Conservation (phyloP, 768 basidiomycete genomes). For the Lactarius hengduanensis region DNA sequence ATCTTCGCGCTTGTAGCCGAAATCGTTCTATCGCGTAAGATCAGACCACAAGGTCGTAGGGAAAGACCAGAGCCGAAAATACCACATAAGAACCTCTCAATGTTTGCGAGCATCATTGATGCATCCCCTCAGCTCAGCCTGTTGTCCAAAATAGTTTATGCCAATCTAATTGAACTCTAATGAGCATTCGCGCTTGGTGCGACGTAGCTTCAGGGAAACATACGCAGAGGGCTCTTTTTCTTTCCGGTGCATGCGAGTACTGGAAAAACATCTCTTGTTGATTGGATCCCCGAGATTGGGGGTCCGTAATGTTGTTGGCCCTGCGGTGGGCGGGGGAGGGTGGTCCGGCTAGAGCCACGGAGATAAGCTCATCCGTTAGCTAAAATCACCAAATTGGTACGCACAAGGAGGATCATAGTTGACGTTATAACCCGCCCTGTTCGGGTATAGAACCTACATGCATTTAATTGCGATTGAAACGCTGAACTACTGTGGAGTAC, state of each 20-base stretch:
- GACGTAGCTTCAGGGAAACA: slow-evolving; percentile 27
- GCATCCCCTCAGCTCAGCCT: slow-evolving; percentile 48
- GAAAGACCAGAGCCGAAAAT: slow-evolving; percentile 1
- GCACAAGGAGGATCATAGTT: slow-evolving; percentile 32
- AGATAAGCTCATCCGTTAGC: neutral
- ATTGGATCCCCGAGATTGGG: slow-evolving; percentile 37
- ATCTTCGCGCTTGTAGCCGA: slow-evolving; percentile 50
- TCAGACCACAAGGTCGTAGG: neutral
- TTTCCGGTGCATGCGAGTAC: slow-evolving; percentile 56
- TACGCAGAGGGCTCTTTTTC: slow-evolving; percentile 53
- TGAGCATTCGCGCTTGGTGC: neutral
- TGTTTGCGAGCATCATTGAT: slow-evolving; percentile 61
- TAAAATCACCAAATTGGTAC: slow-evolving; percentile 10
- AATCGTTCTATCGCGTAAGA: slow-evolving; percentile 37
- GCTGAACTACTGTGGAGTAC: slow-evolving; percentile 26
- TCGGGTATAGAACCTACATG: neutral
- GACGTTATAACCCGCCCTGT: slow-evolving; percentile 17
- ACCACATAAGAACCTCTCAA: slow-evolving; percentile 48
- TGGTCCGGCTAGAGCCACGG: slow-evolving; percentile 31
- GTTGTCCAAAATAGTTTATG: slow-evolving; percentile 50
- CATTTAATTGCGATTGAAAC: neutral
- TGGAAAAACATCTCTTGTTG: slow-evolving; percentile 48
- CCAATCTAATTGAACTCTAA: slow-evolving; percentile 43
- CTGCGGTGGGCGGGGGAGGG: slow-evolving; percentile 36
- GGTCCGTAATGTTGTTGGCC: slow-evolving; percentile 48